A percentile compares a stretch with the other conserved stretches of the same genome.
Evolutionary conservation across 169 alveolate genomes (phyloP).

Genomic region (Plasmodium knowlesi): DNA sequence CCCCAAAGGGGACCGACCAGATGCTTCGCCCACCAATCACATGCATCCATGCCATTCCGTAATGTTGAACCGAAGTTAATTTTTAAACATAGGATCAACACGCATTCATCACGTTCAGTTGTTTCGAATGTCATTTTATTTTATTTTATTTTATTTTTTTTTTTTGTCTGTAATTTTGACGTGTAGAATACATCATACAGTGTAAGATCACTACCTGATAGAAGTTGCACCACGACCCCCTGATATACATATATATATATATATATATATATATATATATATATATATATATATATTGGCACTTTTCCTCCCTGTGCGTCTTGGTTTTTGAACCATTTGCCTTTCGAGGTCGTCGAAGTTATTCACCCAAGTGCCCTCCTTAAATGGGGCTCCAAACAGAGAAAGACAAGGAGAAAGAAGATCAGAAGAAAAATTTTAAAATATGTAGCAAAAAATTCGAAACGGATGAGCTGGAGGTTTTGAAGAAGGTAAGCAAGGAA

Average conservation of each 20-base stretch:
- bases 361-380: background rate
- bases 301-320: background rate
- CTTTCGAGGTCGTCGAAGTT: background rate
- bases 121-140: background rate
- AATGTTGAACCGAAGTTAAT: conserved; percentile 22
- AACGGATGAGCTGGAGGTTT: conserved; percentile 69
- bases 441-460: conserved; percentile 66
- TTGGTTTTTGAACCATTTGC: background rate
- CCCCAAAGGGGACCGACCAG: background rate
- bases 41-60: background rate
- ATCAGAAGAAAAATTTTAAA: conserved; percentile 48
- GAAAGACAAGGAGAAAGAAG: conserved; percentile 60
- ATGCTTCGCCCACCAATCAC: background rate
- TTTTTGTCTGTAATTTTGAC: background rate
- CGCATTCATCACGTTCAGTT: background rate
- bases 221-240: background rate
- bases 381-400: conserved; percentile 74
- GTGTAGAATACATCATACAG: background rate
- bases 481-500: conserved; percentile 40
- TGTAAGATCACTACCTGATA: background rate
- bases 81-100: background rate
- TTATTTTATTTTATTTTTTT: conserved; percentile 21
- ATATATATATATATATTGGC: background rate
- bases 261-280: too few species aligned
- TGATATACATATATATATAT: background rate